Percentiles rank a stretch among this genome's conserved stretches.
Conservation (phyloP, 352 stramenopile species). For the Pelagophyceae sp. region DNA sequence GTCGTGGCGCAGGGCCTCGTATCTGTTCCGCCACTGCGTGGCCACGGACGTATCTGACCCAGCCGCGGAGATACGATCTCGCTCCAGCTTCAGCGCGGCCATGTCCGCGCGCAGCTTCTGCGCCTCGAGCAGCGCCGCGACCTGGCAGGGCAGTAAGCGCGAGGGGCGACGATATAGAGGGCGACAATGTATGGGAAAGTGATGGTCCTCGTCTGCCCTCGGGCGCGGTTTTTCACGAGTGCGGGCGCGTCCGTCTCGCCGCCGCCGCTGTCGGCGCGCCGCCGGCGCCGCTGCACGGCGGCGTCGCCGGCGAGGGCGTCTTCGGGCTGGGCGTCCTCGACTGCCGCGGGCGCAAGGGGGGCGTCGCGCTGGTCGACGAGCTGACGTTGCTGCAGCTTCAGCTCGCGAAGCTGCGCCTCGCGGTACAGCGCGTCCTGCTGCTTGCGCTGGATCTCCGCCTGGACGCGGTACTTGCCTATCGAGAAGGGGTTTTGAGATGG, state of each 20-base stretch:
- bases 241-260: too few relatives aligned
- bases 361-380: neutral
- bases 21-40: conserved; percentile 36
- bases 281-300: too few relatives aligned
- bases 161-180: neutral
- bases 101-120: conserved; percentile 24
- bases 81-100: conserved; percentile 35
- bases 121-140: conserved; percentile 30
- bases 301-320: too few relatives aligned
- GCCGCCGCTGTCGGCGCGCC: too few relatives aligned
- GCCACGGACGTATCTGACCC: conserved; percentile 32
- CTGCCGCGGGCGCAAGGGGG: neutral
- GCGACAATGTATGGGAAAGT: too few relatives aligned
- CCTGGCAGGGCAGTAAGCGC: neutral
- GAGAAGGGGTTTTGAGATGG: too few relatives aligned
- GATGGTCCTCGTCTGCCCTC: too few relatives aligned
- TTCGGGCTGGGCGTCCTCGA: too few relatives aligned
- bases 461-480: conserved; percentile 31
- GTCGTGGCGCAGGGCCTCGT: conserved; percentile 27
- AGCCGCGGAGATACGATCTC: conserved; percentile 26
- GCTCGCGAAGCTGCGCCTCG: neutral
- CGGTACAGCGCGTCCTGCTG: conserved; percentile 31
- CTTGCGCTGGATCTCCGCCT: conserved; percentile 29
- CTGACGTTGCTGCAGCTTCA: neutral
- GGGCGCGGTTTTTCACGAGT: too few relatives aligned